These are phyloP conservation scores for Lactuca sativa DNA, from an alignment of 129 eudicot species.

Conservation along the genomic window DNA sequence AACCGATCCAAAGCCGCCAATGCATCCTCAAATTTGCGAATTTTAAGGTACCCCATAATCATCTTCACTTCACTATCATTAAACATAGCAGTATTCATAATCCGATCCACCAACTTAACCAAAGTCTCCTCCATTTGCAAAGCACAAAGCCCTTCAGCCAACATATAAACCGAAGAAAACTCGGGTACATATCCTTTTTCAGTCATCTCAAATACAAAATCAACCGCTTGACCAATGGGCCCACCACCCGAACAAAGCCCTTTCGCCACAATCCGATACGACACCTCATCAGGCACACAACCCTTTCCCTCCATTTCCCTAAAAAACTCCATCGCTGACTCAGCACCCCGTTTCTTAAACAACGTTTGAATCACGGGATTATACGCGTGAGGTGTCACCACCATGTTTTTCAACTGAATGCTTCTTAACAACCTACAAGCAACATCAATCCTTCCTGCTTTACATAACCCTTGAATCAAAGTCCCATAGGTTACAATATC, in stretches of 20 bases:
- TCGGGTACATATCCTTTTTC: slow-evolving; percentile 72
- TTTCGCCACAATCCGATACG: slow-evolving; percentile 65
- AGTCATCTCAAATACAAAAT: slow-evolving; percentile 74
- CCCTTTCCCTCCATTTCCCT: slow-evolving; percentile 83
- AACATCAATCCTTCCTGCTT: slow-evolving; percentile 69
- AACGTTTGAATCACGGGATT: slow-evolving; percentile 82
- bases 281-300: slow-evolving; percentile 72
- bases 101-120: slow-evolving; percentile 56
- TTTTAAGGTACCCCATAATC: slow-evolving; percentile 80
- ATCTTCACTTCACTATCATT: slow-evolving; percentile 61
- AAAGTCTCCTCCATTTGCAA: slow-evolving; percentile 77
- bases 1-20: slow-evolving; percentile 68
- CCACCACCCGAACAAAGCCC: slow-evolving; percentile 96
- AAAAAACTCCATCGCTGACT: slow-evolving; percentile 74
- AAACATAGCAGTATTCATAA: slow-evolving; percentile 61
- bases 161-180: slow-evolving; percentile 61
- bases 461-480: slow-evolving; percentile 78
- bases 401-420: slow-evolving; percentile 80
- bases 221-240: slow-evolving; percentile 84
- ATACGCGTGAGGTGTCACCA: slow-evolving; percentile 69
- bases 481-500: slow-evolving; percentile 86
- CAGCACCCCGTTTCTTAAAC: slow-evolving; percentile 52
- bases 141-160: slow-evolving; percentile 93
- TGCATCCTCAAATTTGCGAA: slow-evolving; percentile 81
- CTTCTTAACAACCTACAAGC: slow-evolving; percentile 75